A percentile compares a stretch with the other conserved stretches of the same genome.
These are phyloP conservation scores for Cynanchum wilfordii DNA, from an alignment of 257 asterid species.

Conservation along the genomic window DNA sequence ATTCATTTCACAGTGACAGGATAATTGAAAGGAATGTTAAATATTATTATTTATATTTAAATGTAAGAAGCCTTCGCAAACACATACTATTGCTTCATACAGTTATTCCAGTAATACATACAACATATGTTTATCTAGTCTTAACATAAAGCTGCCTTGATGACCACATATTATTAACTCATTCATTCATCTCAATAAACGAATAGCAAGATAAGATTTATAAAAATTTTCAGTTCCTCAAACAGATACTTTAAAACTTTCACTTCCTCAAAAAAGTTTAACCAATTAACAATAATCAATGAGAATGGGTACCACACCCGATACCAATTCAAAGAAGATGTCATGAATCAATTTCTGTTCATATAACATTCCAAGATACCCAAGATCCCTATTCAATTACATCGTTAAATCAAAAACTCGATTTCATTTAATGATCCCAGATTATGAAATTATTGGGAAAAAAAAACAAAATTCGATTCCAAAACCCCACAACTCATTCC, in stretches of 20 bases:
- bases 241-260: too few relatives aligned
- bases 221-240: too few relatives aligned
- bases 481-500: background rate
- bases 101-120: too few relatives aligned
- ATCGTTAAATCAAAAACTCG: background rate
- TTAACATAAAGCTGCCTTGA: too few relatives aligned
- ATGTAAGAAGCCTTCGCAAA: too few relatives aligned
- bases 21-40: background rate
- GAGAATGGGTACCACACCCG: background rate
- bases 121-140: too few relatives aligned
- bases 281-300: background rate
- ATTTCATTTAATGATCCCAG: background rate
- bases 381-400: background rate
- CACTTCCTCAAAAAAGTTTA: too few relatives aligned
- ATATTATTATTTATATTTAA: background rate
- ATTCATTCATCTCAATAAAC: too few relatives aligned
- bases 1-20: background rate
- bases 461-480: background rate
- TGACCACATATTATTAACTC: too few relatives aligned
- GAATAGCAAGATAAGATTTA: too few relatives aligned
- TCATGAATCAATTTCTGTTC: background rate
- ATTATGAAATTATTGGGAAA: background rate
- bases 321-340: too few relatives aligned
- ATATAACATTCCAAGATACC: background rate
- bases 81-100: too few relatives aligned